These are phyloP conservation scores for Theobroma grandiflorum DNA, from an alignment of 441 rosid genomes.

Conservation along the genomic window DNA sequence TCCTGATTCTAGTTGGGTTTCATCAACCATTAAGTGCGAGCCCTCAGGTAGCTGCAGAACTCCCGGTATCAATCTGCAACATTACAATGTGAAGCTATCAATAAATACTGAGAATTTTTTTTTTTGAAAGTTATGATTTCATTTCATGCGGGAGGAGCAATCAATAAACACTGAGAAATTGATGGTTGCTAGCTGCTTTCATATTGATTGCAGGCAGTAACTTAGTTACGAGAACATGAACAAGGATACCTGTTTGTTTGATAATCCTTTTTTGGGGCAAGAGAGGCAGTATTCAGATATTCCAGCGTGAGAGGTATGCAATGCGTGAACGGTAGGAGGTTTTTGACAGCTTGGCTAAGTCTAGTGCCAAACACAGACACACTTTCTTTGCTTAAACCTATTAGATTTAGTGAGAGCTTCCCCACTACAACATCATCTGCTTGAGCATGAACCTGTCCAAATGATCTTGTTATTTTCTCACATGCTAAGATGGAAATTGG, in stretches of 20 bases:
- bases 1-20: slow-evolving; percentile 76
- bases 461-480: neutral
- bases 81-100: slow-evolving; percentile 24
- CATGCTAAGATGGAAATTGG: neutral
- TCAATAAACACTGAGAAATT: neutral
- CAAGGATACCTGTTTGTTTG: slow-evolving; percentile 59
- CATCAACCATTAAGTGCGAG: slow-evolving; percentile 77
- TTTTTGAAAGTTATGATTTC: too few species aligned
- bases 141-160: neutral
- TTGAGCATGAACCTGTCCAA: slow-evolving; percentile 77
- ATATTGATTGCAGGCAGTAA: neutral
- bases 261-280: slow-evolving; percentile 91
- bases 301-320: slow-evolving; percentile 69
- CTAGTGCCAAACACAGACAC: slow-evolving; percentile 63
- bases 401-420: slow-evolving; percentile 86
- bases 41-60: slow-evolving; percentile 86
- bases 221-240: slow-evolving; percentile 2
- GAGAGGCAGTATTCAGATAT: slow-evolving; percentile 66
- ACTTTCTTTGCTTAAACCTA: slow-evolving; percentile 70
- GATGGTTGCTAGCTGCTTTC: neutral
- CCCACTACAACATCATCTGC: slow-evolving; percentile 83
- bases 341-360: slow-evolving; percentile 55
- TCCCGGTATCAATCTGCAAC: slow-evolving; percentile 72
- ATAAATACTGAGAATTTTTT: neutral
- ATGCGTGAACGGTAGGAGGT: slow-evolving; percentile 73